Percentiles rank a stretch among this genome's conserved stretches.
Conservation (phyloP, 164 flowering plant genomes). For the Tetracentron sinense region DNA sequence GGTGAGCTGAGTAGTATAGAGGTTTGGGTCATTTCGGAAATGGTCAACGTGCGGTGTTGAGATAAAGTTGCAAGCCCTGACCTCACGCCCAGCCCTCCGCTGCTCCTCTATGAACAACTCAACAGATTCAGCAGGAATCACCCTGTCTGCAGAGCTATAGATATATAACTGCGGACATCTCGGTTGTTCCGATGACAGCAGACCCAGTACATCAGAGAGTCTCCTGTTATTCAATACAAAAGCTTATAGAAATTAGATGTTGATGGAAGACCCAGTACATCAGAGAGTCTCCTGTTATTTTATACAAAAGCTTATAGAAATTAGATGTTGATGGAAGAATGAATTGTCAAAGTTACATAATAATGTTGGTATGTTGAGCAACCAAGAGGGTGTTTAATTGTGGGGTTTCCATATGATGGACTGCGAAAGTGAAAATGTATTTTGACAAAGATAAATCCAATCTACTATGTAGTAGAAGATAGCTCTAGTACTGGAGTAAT, state of each 20-base stretch:
- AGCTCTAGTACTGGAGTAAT: no score
- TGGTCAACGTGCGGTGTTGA: constrained; percentile 98
- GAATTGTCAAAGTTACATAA: neutral
- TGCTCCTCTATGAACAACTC: constrained; percentile 84
- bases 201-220: constrained; percentile 63
- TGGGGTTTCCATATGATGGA: no score
- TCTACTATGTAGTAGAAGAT: no score
- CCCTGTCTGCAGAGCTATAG: constrained; percentile 88
- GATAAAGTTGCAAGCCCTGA: constrained; percentile 80
- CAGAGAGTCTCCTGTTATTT: no score
- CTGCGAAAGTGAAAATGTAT: no score
- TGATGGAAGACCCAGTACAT: neutral
- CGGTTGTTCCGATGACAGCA: constrained; percentile 69
- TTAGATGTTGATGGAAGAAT: neutral
- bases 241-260: no score
- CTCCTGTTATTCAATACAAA: constrained; percentile 71
- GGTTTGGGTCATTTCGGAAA: constrained; percentile 72
- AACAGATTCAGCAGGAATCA: constrained; percentile 76
- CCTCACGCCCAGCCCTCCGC: constrained; percentile 69
- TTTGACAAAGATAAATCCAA: no score
- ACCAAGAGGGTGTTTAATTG: no score
- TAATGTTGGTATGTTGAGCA: neutral
- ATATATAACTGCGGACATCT: constrained; percentile 80
- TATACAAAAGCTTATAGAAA: no score
- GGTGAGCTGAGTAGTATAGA: constrained; percentile 75